A percentile compares a stretch with the other conserved stretches of the same genome.
These are phyloP conservation scores for Tephrocybe sp. DNA, from an alignment of 768 basidiomycete genomes.

Conservation along the genomic window DNA sequence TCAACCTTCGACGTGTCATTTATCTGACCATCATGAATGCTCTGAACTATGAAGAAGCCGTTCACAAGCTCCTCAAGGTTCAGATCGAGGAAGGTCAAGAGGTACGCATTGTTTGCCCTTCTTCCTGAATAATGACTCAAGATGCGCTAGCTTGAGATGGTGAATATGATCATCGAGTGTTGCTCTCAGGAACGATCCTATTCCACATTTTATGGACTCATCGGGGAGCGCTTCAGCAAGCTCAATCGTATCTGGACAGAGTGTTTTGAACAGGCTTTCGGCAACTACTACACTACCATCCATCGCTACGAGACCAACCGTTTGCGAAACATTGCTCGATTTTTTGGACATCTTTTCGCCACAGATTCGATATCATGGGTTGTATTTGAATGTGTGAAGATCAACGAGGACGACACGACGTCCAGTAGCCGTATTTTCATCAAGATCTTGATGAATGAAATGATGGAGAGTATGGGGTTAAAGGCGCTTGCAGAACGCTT, in stretches of 20 bases:
- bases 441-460: conserved; percentile 94
- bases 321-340: conserved; percentile 92
- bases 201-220: conserved; percentile 93
- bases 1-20: conserved; percentile 90
- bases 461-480: conserved; percentile 92
- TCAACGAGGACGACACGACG: conserved; percentile 98
- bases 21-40: conserved; percentile 99
- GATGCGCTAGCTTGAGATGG: conserved; percentile 74
- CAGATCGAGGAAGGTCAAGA: conserved; percentile 91
- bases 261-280: conserved; percentile 82
- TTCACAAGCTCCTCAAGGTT: conserved; percentile 95
- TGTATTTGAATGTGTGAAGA: conserved; percentile 76
- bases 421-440: conserved; percentile 95
- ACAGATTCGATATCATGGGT: conserved; percentile 90
- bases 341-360: conserved; percentile 90
- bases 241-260: conserved; percentile 95
- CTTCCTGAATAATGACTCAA: not conserved
- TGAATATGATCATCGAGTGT: conserved; percentile 99
- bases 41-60: conserved; percentile 96
- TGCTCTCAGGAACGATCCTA: conserved; percentile 99
- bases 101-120: conserved; percentile 42
- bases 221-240: conserved; percentile 96
- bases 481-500: conserved; percentile 86
- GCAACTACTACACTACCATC: conserved; percentile 90
- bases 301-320: conserved; percentile 99